These are phyloP conservation scores for Cymbidium sinense DNA, from an alignment of 106 monocot species.

Conservation along the genomic window DNA sequence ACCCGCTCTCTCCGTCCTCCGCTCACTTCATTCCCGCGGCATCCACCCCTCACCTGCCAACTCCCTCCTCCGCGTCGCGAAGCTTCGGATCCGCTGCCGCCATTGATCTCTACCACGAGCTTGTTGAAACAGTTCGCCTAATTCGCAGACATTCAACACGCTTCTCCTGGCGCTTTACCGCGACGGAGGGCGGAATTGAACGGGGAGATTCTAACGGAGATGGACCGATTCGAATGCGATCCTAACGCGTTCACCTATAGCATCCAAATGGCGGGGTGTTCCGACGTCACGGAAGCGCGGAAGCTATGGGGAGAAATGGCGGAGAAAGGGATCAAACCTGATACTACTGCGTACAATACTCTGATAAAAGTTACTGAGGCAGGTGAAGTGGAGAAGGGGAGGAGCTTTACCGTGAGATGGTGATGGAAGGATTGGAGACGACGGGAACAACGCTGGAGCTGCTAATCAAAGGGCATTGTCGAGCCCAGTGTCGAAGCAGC, in stretches of 20 bases:
- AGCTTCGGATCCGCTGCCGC: conserved; percentile 29
- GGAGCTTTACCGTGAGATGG: conserved; percentile 55
- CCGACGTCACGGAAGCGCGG: conserved; percentile 37
- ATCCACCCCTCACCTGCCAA: conserved; percentile 36
- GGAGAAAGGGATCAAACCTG: conserved; percentile 28
- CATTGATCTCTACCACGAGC: conserved; percentile 37
- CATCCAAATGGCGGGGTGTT: conserved; percentile 51
- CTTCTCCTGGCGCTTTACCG: conserved; percentile 44
- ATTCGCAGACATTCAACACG: conserved; percentile 43
- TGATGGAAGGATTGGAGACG: conserved; percentile 25
- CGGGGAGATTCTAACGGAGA: conserved; percentile 29
- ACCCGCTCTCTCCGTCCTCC: conserved; percentile 31
- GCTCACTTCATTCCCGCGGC: conserved; percentile 18
- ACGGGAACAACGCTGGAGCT: conserved; percentile 32
- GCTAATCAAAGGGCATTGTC: conserved; percentile 37
- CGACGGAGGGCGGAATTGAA: conserved; percentile 26
- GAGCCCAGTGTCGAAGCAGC: conserved; percentile 21
- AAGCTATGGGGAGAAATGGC: conserved; percentile 47
- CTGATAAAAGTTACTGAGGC: conserved; percentile 39
- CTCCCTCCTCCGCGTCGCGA: conserved; percentile 29
- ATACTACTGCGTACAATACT: conserved; percentile 51
- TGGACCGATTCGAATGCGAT: conserved; percentile 31
- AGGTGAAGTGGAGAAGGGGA: conserved; percentile 34
- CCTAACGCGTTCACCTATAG: conserved; percentile 48
- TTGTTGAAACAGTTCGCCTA: conserved; percentile 16